A percentile compares a stretch with the other conserved stretches of the same genome.
phyloP scores from a whole-genome alignment of 2,329 filamentous ascomycete genomes.

The Penicillium vulpinum region DNA sequence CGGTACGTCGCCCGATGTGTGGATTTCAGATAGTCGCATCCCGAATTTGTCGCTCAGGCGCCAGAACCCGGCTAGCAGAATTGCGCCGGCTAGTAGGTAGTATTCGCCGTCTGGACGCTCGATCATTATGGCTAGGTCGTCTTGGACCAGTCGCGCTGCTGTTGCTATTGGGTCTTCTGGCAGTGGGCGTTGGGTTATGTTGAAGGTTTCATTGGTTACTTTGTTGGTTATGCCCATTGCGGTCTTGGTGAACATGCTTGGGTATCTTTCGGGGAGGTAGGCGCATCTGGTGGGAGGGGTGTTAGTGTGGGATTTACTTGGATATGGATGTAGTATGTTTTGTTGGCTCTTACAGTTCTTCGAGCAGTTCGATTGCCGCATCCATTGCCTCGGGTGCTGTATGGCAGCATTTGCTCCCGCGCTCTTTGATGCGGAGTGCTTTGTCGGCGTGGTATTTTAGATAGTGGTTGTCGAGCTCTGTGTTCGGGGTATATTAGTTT shows the following conservation, averaged over 20 bases:
- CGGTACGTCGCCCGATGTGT: constrained; percentile 74
- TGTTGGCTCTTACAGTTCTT: constrained; percentile 60
- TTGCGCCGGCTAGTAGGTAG: constrained; percentile 73
- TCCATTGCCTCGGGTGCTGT: constrained; percentile 71
- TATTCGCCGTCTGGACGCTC: constrained; percentile 75
- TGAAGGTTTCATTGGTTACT: constrained; percentile 69
- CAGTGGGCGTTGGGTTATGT: constrained; percentile 64
- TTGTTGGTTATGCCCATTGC: constrained; percentile 67
- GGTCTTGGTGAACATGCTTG: constrained; percentile 66
- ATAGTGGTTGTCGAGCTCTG: constrained; percentile 78
- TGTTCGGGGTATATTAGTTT: background rate
- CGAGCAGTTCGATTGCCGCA: constrained; percentile 72
- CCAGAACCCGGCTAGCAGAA: constrained; percentile 82
- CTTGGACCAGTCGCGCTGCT: constrained; percentile 71
- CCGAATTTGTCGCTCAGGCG: constrained; percentile 76
- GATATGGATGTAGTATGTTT: background rate
- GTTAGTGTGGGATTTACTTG: background rate
- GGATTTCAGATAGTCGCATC: constrained; percentile 76
- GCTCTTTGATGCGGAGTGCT: constrained; percentile 63
- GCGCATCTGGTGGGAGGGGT: constrained; percentile 36
- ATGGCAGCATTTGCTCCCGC: constrained; percentile 65
- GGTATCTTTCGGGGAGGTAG: constrained; percentile 76
- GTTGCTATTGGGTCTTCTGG: constrained; percentile 77
- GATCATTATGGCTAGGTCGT: constrained; percentile 82
- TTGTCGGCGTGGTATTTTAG: constrained; percentile 72